Conservation (phyloP, 1,139 yeast genomes). For the Pichia sp. region DNA sequence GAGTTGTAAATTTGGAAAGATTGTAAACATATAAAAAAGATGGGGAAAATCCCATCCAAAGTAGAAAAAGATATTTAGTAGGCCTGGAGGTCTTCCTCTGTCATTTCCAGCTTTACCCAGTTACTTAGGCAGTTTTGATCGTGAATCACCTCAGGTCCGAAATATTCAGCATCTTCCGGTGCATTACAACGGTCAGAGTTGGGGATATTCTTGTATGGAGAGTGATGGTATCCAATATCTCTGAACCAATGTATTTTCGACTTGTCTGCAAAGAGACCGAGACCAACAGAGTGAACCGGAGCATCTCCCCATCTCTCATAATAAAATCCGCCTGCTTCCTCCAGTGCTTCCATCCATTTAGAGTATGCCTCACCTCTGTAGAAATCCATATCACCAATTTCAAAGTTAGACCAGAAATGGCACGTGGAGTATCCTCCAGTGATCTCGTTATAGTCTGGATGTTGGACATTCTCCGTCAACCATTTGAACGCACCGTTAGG, state of each 20-base stretch:
- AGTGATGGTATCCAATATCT: conserved; percentile 82
- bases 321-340: conserved; percentile 72
- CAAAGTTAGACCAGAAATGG: conserved; percentile 94
- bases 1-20: too few species aligned
- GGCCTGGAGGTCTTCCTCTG: conserved; percentile 30
- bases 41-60: too few species aligned
- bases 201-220: conserved; percentile 52
- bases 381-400: conserved; percentile 74
- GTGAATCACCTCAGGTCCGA: conserved; percentile 39
- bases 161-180: conserved; percentile 40
- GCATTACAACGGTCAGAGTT: conserved; percentile 28
- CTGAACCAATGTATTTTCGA: conserved; percentile 79
- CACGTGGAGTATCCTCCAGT: conserved; percentile 53
- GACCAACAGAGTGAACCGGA: conserved; percentile 80
- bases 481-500: conserved; percentile 45
- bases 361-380: conserved; percentile 63
- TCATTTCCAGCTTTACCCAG: conserved; percentile 62
- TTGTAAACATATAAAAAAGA: too few species aligned
- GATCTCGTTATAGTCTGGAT: conserved; percentile 36
- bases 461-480: conserved; percentile 43
- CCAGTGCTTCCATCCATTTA: conserved; percentile 59
- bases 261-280: conserved; percentile 61
- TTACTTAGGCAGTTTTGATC: conserved; percentile 68
- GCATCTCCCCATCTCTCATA: conserved; percentile 96
- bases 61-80: too few species aligned